These are phyloP conservation scores for Silene vulgaris DNA, from an alignment of 179 eudicot genomes.

Conservation along the genomic window DNA sequence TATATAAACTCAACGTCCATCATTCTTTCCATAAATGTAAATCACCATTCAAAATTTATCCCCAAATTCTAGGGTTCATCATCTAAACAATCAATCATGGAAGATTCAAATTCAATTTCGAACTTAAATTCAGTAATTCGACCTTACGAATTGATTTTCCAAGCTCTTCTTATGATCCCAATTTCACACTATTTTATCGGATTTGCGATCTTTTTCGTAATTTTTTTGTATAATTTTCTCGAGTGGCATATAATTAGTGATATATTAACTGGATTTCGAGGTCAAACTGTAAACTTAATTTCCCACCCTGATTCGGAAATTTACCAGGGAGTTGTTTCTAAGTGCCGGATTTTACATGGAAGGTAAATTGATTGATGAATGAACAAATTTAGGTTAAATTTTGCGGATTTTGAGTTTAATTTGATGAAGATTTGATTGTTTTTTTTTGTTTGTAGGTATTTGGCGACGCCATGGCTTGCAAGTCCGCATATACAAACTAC, in stretches of 20 bases:
- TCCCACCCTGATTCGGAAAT: constrained; percentile 52
- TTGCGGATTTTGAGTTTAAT: neutral
- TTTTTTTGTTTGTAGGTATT: constrained; percentile 45
- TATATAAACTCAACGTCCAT: neutral
- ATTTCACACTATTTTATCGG: constrained; percentile 48
- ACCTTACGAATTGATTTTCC: constrained; percentile 40
- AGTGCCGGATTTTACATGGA: constrained; percentile 66
- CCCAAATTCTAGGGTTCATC: constrained; percentile 23
- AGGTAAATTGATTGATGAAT: constrained; percentile 52
- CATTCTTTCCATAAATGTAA: neutral
- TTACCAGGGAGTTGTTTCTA: constrained; percentile 67
- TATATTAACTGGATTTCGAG: constrained; percentile 59
- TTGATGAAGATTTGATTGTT: constrained; percentile 8
- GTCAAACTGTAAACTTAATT: constrained; percentile 43
- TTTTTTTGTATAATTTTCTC: constrained; percentile 55
- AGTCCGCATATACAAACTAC: constrained; percentile 89
- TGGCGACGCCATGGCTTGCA: constrained; percentile 85
- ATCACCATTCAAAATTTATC: neutral
- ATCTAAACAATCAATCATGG: constrained; percentile 20
- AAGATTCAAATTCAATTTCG: neutral
- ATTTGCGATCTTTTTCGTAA: constrained; percentile 17
- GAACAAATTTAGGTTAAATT: neutral
- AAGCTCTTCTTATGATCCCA: constrained; percentile 47
- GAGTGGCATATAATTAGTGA: constrained; percentile 68
- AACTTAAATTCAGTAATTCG: constrained; percentile 15